A percentile compares a stretch with the other conserved stretches of the same genome.
These are phyloP conservation scores for bread wheat (Triticum aestivum) DNA, from an alignment of 176 grass and related monocot species.

Conservation along the genomic window IWGSC_CS_RefSeq_v2.1 NC_057806.1:682291937-682292436, in stretches of 20 bases:
- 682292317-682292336: not conserved
- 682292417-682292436: not conserved
- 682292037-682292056: too few relatives aligned
- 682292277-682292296: conserved; percentile 27
- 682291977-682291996: too few relatives aligned
- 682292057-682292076: too few relatives aligned
- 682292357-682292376: not conserved
- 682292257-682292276: conserved; percentile 22
- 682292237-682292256: not conserved
- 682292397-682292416: not conserved
- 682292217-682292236: not conserved
- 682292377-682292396: not conserved
- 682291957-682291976: too few relatives aligned
- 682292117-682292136: not conserved
- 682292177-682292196: not conserved
- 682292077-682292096: too few relatives aligned
- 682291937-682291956: too few relatives aligned
- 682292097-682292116: too few relatives aligned
- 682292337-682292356: conserved; percentile 4
- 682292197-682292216: conserved; percentile 8
- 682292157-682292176: not conserved
- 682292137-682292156: not conserved
- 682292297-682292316: conserved; percentile 23
- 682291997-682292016: too few relatives aligned
- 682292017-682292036: too few relatives aligned